A percentile compares a stretch with the other conserved stretches of the same genome.
These are phyloP conservation scores for Neurospora sp. DNA, from an alignment of 495 filamentous ascomycete species.

Conservation along the genomic window DNA sequence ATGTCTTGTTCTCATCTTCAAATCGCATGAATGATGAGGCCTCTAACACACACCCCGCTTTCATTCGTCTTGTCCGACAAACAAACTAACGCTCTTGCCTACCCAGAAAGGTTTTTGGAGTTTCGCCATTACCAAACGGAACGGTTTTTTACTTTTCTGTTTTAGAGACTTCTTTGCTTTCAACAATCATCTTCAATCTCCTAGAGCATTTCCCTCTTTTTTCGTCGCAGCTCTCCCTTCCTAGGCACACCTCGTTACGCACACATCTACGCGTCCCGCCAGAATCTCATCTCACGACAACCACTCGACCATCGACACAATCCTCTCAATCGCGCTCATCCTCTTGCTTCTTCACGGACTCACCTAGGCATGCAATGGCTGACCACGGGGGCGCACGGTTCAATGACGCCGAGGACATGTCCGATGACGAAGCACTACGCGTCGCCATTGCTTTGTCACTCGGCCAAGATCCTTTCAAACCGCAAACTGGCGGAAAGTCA, in stretches of 20 bases:
- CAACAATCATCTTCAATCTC: not conserved
- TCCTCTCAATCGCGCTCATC: not conserved
- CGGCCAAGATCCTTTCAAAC: constrained; percentile 17
- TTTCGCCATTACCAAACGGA: not conserved
- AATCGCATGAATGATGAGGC: not conserved
- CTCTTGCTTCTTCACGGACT: not conserved
- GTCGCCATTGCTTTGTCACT: constrained; percentile 35
- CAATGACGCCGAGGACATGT: constrained; percentile 19
- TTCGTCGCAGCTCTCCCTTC: not conserved
- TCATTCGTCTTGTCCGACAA: not conserved
- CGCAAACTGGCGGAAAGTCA: not conserved
- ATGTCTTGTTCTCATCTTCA: not conserved
- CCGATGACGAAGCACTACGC: constrained; percentile 34
- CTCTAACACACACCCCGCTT: not conserved
- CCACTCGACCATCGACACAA: not conserved
- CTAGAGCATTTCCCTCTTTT: not conserved
- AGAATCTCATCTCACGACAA: not conserved
- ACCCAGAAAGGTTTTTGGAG: not conserved
- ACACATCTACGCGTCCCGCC: not conserved
- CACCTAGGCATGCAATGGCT: constrained; percentile 3
- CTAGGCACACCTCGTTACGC: not conserved
- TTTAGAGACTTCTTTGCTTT: not conserved
- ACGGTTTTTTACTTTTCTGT: not conserved
- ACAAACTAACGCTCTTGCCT: not conserved
- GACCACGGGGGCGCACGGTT: constrained; percentile 3